Percentiles rank a stretch among this genome's conserved stretches.
These are phyloP conservation scores for Margaritispora aquatica DNA, from an alignment of 495 filamentous ascomycete species.

Conservation along the genomic window DNA sequence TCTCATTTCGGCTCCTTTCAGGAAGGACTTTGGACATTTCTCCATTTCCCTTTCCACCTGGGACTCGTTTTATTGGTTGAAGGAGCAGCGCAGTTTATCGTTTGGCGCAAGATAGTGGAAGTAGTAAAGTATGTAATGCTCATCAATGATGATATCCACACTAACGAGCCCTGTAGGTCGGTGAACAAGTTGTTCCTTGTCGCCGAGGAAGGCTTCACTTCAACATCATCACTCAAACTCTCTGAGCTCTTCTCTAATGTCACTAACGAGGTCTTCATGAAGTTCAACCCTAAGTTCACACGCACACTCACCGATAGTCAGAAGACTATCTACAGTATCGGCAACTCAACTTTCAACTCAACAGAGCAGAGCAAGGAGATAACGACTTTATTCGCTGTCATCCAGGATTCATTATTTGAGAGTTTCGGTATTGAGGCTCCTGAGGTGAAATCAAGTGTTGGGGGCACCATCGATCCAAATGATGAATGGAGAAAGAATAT, in stretches of 20 bases:
- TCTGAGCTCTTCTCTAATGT: constrained; percentile 21
- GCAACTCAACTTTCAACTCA: constrained; percentile 1
- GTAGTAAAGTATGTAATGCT: not conserved
- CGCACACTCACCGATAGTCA: not conserved
- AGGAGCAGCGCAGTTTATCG: constrained; percentile 40
- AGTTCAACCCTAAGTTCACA: constrained; percentile 7
- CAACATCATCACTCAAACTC: not conserved
- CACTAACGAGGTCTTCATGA: constrained; percentile 19
- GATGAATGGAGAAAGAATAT: constrained; percentile 6
- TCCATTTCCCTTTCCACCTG: constrained; percentile 68
- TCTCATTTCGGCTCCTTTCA: constrained; percentile 47
- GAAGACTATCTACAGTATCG: constrained; percentile 3
- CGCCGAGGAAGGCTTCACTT: not conserved
- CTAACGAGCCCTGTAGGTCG: not conserved
- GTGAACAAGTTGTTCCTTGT: not conserved
- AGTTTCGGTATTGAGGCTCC: constrained; percentile 27
- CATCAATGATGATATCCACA: not conserved
- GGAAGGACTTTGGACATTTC: constrained; percentile 60
- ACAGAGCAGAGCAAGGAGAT: constrained; percentile 11
- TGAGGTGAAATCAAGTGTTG: constrained; percentile 15
- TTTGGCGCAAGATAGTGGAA: constrained; percentile 26
- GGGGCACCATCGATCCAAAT: constrained; percentile 3
- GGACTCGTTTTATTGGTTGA: constrained; percentile 58
- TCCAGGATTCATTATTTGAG: constrained; percentile 26
- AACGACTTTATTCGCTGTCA: constrained; percentile 18